Conservation (phyloP, 2,329 filamentous ascomycete species). For the Fusarium sp. region DNA sequence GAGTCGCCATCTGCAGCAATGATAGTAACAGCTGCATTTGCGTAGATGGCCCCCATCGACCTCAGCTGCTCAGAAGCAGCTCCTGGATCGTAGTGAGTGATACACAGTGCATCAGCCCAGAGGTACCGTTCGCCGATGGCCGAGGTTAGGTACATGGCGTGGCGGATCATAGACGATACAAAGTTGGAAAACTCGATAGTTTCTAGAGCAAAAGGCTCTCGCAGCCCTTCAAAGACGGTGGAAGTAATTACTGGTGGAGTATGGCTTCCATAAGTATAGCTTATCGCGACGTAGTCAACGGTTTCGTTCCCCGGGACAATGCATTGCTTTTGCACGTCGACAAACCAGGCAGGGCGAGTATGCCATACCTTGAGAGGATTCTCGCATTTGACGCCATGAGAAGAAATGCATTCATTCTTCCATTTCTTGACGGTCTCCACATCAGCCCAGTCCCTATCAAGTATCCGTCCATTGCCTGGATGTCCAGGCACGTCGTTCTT, state of each 20-base stretch:
- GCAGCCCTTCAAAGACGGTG: rapidly evolving
- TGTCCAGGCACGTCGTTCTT: neutral
- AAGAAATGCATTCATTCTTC: neutral
- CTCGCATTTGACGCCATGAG: rapidly evolving
- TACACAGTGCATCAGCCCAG: conserved; percentile 3
- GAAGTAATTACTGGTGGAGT: rapidly evolving
- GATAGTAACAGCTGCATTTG: neutral
- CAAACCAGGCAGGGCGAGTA: neutral
- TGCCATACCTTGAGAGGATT: conserved; percentile 13
- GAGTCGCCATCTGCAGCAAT: conserved; percentile 6
- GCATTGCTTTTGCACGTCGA: neutral
- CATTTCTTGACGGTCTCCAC: neutral
- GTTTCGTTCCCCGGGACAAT: neutral
- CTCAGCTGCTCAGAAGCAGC: neutral
- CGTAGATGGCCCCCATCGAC: conserved; percentile 5
- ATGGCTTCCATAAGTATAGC: neutral
- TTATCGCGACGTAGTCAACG: neutral
- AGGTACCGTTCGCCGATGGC: conserved; percentile 1
- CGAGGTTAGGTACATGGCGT: neutral
- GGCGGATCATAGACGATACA: neutral
- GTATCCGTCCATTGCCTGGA: neutral
- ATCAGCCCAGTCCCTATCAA: neutral
- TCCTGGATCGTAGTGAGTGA: rapidly evolving
- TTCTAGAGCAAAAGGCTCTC: neutral
- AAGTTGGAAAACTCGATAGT: neutral